These are phyloP conservation scores for Ambispora gerdemannii DNA, from an alignment of 192 early-diverging fungal genomes.

Conservation along the genomic window DNA sequence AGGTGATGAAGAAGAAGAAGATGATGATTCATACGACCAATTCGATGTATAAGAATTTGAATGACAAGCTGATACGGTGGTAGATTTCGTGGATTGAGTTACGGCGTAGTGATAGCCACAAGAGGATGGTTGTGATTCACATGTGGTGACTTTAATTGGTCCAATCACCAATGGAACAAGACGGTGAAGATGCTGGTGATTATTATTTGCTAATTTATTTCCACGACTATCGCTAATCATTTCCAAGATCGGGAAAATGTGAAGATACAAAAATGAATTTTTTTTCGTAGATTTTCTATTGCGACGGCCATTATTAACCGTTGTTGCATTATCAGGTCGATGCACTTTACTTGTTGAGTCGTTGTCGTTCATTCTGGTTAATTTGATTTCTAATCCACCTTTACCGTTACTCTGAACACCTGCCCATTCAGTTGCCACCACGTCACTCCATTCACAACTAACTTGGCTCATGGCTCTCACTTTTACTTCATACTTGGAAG, in stretches of 20 bases:
- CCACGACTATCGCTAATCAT: not conserved
- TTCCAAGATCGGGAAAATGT: conserved; percentile 13
- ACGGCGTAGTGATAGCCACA: conserved; percentile 8
- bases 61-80: not conserved
- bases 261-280: not conserved
- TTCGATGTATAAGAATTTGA: not conserved
- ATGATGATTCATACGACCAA: not conserved
- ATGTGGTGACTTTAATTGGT: conserved; percentile 7
- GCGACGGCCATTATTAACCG: too few relatives aligned
- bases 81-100: not conserved
- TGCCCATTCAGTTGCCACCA: conserved; percentile 12
- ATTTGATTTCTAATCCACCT: conserved; percentile 27
- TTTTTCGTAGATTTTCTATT: too few relatives aligned
- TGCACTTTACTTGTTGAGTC: not conserved
- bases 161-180: conserved; percentile 28
- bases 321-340: not conserved
- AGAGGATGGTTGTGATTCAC: not conserved
- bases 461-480: conserved; percentile 23
- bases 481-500: conserved; percentile 3
- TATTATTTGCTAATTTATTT: not conserved
- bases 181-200: not conserved
- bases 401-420: conserved; percentile 19
- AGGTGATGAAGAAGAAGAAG: not conserved
- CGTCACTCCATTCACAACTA: conserved; percentile 26
- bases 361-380: not conserved